phyloP scores from a whole-genome alignment of 1,284 basidiomycete genomes.

The Stygiomarasmius scandens region DNA sequence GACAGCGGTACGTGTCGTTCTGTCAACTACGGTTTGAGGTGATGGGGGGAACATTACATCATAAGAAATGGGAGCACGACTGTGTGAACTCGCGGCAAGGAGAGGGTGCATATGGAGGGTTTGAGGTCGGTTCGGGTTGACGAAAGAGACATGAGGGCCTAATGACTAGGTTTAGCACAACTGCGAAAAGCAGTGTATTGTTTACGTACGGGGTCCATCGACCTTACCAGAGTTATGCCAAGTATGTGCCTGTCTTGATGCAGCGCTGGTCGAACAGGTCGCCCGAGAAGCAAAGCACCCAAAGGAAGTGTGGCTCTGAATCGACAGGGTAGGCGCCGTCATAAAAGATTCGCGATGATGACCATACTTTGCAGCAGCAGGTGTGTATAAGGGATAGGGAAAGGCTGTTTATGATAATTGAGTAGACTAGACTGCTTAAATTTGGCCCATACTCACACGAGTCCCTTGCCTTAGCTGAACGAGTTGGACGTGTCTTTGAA shows the following conservation, averaged over 20 bases:
- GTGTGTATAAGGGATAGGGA: too few relatives aligned
- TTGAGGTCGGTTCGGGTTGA: constrained; percentile 35
- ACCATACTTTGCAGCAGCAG: too few relatives aligned
- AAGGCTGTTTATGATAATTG: too few relatives aligned
- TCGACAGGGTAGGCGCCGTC: too few relatives aligned
- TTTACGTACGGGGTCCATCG: background rate
- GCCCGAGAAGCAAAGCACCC: too few relatives aligned
- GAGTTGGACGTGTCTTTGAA: too few relatives aligned
- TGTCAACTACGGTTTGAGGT: constrained; percentile 57
- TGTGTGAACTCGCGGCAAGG: constrained; percentile 54
- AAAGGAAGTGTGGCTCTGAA: too few relatives aligned
- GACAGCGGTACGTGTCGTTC: constrained; percentile 53
- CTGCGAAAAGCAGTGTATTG: constrained; percentile 3
- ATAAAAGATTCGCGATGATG: too few relatives aligned
- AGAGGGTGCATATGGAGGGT: constrained; percentile 62
- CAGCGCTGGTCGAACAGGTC: constrained; percentile 17
- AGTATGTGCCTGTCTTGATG: constrained; percentile 20
- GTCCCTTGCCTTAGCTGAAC: too few relatives aligned
- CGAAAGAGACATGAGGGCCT: constrained; percentile 43
- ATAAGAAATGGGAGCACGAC: constrained; percentile 44
- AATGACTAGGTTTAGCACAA: background rate
- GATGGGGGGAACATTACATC: too few relatives aligned
- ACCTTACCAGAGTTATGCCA: constrained; percentile 19
- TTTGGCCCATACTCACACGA: too few relatives aligned
- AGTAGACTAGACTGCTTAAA: too few relatives aligned